Evolutionary conservation across 2,329 filamentous ascomycete species (phyloP), one percentile per base, ranked within the genome.

Genomic region (Diplodia intermedia): DNA sequence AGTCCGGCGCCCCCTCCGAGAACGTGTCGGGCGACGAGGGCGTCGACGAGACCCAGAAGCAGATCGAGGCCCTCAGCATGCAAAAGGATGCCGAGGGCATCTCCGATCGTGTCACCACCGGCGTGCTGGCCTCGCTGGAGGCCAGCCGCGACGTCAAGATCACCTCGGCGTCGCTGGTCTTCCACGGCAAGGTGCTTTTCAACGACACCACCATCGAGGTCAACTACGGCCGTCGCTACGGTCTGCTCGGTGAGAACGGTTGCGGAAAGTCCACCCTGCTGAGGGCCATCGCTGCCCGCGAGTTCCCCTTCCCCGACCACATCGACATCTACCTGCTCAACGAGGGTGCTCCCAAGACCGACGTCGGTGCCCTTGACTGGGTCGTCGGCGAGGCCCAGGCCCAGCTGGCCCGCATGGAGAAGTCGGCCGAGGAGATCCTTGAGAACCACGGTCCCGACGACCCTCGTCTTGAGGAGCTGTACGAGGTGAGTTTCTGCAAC

Each of bases 271-370:
- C 92, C 72, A 99, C 95, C n/a, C 83, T 99, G 40, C 88, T 99
- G 79, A 98, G 97, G 85, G 89, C 95, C 73, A 97, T 99, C 79
- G 90, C 91, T 75, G 90, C 89, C 77, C 91, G 95, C 83, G 96
- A 99, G 82, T 99, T 89, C 80, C 96, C 95, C 71, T 92, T 99
- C 78, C 96, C 95, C 70, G 91, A 97, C 33, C 94, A 97, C 81
- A 87, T 99, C 80, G 96, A 99, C 82, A 96, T 99, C 82, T 99
- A 99, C 84, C 89, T 99, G 55, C 86, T 99, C 73, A 99, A 99
- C 83, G 92, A 98, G 83, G 95, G 95, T 83, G 95, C 95, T 56
- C 93, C 94, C 70, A 91, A 92, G 65, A 92, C 87, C 69, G 93
- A 98, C 0, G 83, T 93, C 65, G 95, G 96, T 77, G 95, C 95